These are phyloP conservation scores for Yamadazyma takamatsuzukensis DNA, from an alignment of 805 yeast species.

Conservation along the genomic window DNA sequence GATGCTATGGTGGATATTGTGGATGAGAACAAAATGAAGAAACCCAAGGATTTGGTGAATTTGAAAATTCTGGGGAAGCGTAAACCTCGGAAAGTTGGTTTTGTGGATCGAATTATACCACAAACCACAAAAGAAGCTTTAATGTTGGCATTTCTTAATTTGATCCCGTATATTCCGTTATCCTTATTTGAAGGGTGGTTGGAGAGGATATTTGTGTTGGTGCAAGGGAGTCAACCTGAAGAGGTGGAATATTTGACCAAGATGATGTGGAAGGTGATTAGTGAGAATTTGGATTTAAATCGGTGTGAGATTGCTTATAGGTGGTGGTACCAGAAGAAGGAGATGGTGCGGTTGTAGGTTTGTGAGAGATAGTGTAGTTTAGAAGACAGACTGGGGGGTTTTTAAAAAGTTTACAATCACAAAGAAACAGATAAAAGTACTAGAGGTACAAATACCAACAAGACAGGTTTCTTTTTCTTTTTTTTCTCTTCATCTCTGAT, in stretches of 20 bases:
- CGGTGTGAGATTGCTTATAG: constrained; percentile 50
- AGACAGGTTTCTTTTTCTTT: too few relatives aligned
- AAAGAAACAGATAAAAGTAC: too few relatives aligned
- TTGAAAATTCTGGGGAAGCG: constrained; percentile 16
- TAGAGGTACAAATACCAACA: too few relatives aligned
- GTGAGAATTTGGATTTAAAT: constrained; percentile 57
- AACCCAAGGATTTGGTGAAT: constrained; percentile 26
- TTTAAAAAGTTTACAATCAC: too few relatives aligned
- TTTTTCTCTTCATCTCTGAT: too few relatives aligned
- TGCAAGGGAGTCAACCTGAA: constrained; percentile 17
- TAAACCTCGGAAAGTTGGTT: constrained; percentile 17
- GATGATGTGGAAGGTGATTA: constrained; percentile 50
- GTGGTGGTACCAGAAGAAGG: constrained; percentile 59
- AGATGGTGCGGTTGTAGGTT: too few relatives aligned
- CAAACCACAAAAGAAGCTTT: constrained; percentile 48
- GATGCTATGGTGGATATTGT: constrained; percentile 19
- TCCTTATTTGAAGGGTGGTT: constrained; percentile 45
- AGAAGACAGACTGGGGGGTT: background rate
- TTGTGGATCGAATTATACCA: constrained; percentile 24
- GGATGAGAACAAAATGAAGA: constrained; percentile 26
- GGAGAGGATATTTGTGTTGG: constrained; percentile 35
- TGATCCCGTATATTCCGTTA: constrained; percentile 51
- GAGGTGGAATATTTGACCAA: constrained; percentile 40
- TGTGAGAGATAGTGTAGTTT: background rate
- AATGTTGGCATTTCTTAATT: constrained; percentile 43